Evolutionary conservation across 495 filamentous ascomycete genomes (phyloP), one percentile per base, ranked within the genome.

Genomic region (Penicillium alfredii): DNA sequence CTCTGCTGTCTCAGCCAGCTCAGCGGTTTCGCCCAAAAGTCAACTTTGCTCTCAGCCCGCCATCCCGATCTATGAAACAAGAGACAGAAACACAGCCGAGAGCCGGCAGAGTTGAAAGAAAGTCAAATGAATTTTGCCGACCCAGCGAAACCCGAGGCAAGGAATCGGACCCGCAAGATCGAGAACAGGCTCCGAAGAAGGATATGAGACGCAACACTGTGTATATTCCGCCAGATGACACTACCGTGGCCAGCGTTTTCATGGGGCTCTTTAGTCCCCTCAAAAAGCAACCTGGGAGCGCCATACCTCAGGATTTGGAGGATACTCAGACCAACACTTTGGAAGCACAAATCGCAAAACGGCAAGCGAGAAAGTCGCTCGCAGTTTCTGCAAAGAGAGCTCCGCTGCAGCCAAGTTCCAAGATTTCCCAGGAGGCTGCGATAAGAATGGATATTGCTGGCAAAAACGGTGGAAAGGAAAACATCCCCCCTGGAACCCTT

Each of bases 391-490:
- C 63, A 11, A 52, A 51, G 15, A 49, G 50, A 25, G 55, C 47
- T 18, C 58, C 68, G 3, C 47, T 72, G n/a, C 64, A 66, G 29
- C 55, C 55, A 22, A 64, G 52, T 19, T 28, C 42, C 2, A 61
- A 56, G 8, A 28, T 58, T 30, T 15, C 41, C 4, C 70, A 71
- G 40, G 57, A 64, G 31, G 29, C 40, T 29, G 44, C 32, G 7
- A 40, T 41, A 9, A 40, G 43, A 7, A 25, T 45, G n/a, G 66
- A 74, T 39, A 35, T 64, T 16, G 35, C 52, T 41, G 69, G 64
- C 10, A 61, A 55, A 32, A 64, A 64, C 39, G 60, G 62, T 0
- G 70, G 69, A 21, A 74, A 74, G 23, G 70, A 72, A 36, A 74
- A 71, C 11, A 51, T 68, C 1, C 68, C 68, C 3, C 68, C 66